phyloP scores from a whole-genome alignment of 1,284 basidiomycete species.

The Coniferiporia sulphurascens region DNA sequence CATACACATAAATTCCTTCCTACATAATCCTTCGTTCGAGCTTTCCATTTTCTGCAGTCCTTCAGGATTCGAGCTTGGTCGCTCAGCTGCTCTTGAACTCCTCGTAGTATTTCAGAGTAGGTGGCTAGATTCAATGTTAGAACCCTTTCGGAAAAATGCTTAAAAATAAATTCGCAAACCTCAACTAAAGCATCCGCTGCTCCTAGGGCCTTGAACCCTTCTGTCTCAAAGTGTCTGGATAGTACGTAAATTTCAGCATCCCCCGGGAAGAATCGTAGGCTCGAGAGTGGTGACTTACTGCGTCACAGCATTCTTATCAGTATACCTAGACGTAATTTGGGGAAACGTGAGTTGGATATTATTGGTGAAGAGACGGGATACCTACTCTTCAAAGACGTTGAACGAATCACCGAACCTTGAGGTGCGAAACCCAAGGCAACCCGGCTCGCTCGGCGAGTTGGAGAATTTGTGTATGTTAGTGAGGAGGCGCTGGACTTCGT shows the following conservation, averaged over 20 bases:
- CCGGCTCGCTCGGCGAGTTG: slow-evolving; percentile 14
- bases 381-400: slow-evolving; percentile 16
- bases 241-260: background rate
- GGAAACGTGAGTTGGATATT: background rate
- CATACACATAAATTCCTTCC: background rate
- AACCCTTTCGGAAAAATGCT: background rate
- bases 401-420: slow-evolving; percentile 10
- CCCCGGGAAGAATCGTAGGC: background rate
- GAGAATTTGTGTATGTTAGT: slow-evolving; percentile 15
- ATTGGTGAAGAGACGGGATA: background rate
- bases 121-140: slow-evolving; percentile 3
- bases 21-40: background rate
- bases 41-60: background rate
- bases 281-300: slow-evolving; percentile 2
- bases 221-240: slow-evolving; percentile 15
- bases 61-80: background rate
- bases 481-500: slow-evolving; percentile 9
- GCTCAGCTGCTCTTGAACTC: slow-evolving; percentile 11
- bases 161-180: background rate
- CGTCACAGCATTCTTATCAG: slow-evolving; percentile 6
- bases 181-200: slow-evolving; percentile 3
- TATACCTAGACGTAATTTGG: slow-evolving; percentile 1
- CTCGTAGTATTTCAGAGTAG: slow-evolving; percentile 11
- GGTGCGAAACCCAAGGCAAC: slow-evolving; percentile 14
- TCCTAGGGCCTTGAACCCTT: slow-evolving; percentile 12